Evolutionary conservation across 495 filamentous ascomycete species (phyloP), one percentile per base, ranked within the genome.

Genomic region (Penicillium roqueforti): DNA sequence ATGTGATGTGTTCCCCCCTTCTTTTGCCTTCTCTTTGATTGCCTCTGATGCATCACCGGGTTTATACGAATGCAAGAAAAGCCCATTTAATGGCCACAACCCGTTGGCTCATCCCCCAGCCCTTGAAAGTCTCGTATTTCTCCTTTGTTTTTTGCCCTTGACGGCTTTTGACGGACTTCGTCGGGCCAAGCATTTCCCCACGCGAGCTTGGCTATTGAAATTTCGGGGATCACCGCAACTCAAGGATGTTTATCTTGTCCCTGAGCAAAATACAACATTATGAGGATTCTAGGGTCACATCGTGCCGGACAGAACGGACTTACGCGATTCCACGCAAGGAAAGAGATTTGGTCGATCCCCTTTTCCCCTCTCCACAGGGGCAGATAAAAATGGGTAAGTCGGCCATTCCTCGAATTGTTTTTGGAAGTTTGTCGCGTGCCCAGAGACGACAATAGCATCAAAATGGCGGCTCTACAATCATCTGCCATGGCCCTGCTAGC

Each of bases 391-490:
- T 23, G 4, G 4, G 22, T n/a, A 23, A 23, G 22, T 23, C 25
- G 25, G n/a, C n/a, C n/a, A 26, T 26, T 26, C 6, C 25, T 26
- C 25, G 25, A 26, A 26, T 26, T 4, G 25, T 6, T 26, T 44
- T 13, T 5, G 13, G 23, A n/a, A 44, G 29, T n/a, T 44, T 31
- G 22, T 40, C 47, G 23, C n/a, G 23, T 47, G 18, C 7, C 28
- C 25, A 45, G 1, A 6, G 28, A 7, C 19, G 6, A 38, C 1
- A 16, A 10, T 29, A 29, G 9, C 28, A 29, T 18, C 23, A 9
- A 26, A 19, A 59, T 59, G 53, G 19, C 34, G 8, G 16, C 32
- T 3, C 4, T 56, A 10, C 26, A 36, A 16, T 20, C 53, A 1
- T 29, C 40, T 19, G 3, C 46, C 2, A 25, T 61, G 9, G 38